Evolutionary conservation across 345 rosid genomes (phyloP), one percentile per base, ranked within the genome.

Genomic region (Kandelia obovata): DNA sequence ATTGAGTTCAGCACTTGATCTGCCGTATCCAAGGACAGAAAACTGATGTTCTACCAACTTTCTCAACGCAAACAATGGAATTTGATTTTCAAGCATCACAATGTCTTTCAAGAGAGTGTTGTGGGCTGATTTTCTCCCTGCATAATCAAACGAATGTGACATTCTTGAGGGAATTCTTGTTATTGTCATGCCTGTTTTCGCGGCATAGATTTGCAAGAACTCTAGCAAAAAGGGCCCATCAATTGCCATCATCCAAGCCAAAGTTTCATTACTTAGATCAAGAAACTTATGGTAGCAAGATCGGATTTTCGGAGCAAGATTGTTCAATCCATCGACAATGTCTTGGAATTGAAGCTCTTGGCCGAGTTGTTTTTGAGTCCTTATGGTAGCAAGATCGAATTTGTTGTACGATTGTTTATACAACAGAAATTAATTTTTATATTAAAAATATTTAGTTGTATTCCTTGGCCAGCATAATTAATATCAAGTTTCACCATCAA

Each of bases 61-160:
- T 53, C 83, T 78, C 73, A 87, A 25, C 26, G 87, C 73, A 20
- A 85, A 85, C 8, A 88, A 58, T 0, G 92, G 95, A 25, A 91
- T 81, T 74, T 88, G 97, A 73, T 91, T 91, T 79, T 91, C 95
- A 0, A 88, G 77, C 96, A 89, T 91, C 79, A 87, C 71, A 7
- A 89, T 58, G 58, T 89, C 92, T 78, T 83, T 83, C 9, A 86
- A 83, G 60, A 87, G 83, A 26, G 71, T 82, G 21, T 84, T 79
- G 49, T 83, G 80, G 1, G 84, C 84, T 5, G 82, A 76, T 77
- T 83, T 84, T 66, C 72, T 66, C 47, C 75, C 76, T 1, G 74
- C 62, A 37, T 66, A 49, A 77, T 81, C 83, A 31, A 74, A 68
- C 74, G 81, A 70, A 67, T 81, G 80, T 2, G 71, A 66, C 83